phyloP scores from a whole-genome alignment of 805 yeast species.

The Starmerella apis region DNA sequence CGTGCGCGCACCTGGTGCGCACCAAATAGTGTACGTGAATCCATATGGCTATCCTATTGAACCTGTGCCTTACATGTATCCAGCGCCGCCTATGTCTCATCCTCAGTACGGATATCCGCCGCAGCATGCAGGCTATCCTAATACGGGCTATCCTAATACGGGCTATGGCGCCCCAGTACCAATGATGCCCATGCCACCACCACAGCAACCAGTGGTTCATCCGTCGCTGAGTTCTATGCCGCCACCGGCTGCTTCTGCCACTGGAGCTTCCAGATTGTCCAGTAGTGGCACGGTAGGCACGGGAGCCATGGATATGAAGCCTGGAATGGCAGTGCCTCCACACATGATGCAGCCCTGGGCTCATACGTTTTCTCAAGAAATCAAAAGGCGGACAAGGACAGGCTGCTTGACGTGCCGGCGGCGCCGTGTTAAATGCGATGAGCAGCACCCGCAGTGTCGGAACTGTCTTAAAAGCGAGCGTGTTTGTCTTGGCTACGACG shows the following conservation, averaged over 20 bases:
- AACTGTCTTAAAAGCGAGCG: constrained; percentile 59
- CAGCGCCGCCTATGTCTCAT: background rate
- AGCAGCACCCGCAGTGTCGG: constrained; percentile 55
- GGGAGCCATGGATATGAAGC: background rate
- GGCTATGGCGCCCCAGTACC: background rate
- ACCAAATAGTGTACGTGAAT: background rate
- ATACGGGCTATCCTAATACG: background rate
- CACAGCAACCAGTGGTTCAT: background rate
- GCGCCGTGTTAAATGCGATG: constrained; percentile 66
- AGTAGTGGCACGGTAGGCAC: no score
- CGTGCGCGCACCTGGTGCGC: background rate
- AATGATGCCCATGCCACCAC: background rate
- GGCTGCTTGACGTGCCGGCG: constrained; percentile 68
- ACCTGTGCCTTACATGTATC: background rate
- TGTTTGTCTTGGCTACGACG: constrained; percentile 58
- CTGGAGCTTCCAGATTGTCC: background rate
- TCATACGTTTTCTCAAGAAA: constrained; percentile 18
- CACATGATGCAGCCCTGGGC: constrained; percentile 9
- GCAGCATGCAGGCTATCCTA: constrained; percentile 1
- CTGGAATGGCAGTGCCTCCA: background rate
- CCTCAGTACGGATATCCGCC: constrained; percentile 3
- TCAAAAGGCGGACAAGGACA: constrained; percentile 56
- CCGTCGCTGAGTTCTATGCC: background rate
- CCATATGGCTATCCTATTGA: background rate
- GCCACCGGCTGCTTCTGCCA: no score